Evolutionary conservation across 305 asterid species (phyloP).

Genomic region (Lippia alba): DNA sequence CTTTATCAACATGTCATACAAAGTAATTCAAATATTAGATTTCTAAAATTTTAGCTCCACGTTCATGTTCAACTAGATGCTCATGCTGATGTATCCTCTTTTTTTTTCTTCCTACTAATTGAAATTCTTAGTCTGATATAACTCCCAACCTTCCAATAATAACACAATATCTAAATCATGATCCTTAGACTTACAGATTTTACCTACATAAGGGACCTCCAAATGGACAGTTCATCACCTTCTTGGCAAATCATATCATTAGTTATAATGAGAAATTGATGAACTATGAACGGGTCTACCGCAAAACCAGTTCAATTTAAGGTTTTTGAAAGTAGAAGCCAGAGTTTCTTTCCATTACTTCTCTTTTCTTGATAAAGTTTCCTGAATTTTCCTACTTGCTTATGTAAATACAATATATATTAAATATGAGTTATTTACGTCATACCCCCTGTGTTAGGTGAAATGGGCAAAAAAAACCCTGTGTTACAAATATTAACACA

Average conservation of each 20-base stretch:
- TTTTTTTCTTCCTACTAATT: conserved; percentile 13
- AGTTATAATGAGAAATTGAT: neutral
- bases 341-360: conserved; percentile 1
- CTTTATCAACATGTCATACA: neutral
- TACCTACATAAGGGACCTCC: neutral
- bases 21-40: neutral
- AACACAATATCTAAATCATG: neutral
- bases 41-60: neutral
- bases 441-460: too few relatives aligned
- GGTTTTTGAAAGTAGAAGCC: neutral
- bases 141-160: neutral
- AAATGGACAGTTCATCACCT: neutral
- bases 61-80: neutral
- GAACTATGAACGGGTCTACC: neutral
- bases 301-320: neutral
- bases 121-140: neutral
- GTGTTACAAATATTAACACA: too few relatives aligned
- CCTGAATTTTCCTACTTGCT: too few relatives aligned
- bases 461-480: too few relatives aligned
- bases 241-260: conserved; percentile 1
- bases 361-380: neutral
- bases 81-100: conserved; percentile 4
- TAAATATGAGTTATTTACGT: too few relatives aligned
- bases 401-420: too few relatives aligned
- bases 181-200: neutral